Evolutionary conservation across 345 rosid genomes (phyloP).

Genomic region (Salix suchowensis): DNA sequence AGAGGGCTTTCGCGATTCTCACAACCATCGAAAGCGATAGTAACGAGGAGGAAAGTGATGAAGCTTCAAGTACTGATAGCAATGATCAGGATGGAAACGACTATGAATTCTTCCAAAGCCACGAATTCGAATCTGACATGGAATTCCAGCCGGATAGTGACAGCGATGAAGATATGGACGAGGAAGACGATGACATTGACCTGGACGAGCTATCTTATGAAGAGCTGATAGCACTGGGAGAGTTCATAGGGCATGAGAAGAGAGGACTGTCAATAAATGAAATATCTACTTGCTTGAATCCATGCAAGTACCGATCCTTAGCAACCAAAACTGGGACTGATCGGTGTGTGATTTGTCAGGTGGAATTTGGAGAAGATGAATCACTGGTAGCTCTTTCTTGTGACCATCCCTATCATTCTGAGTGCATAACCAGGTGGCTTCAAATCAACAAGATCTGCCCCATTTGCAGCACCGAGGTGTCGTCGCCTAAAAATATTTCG

Average conservation of each 20-base stretch:
- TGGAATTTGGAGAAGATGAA: conserved; percentile 64
- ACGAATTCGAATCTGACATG: conserved; percentile 28
- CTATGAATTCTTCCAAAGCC: conserved; percentile 47
- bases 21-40: conserved; percentile 38
- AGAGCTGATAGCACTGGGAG: conserved; percentile 64
- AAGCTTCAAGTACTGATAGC: conserved; percentile 6
- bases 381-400: conserved; percentile 48
- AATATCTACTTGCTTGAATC: conserved; percentile 35
- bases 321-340: conserved; percentile 36
- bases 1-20: conserved; percentile 15
- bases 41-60: conserved; percentile 13
- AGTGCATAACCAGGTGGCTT: conserved; percentile 68
- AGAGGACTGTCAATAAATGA: conserved; percentile 46
- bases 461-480: conserved; percentile 55
- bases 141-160: conserved; percentile 45
- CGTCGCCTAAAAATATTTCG: conserved; percentile 18
- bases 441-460: conserved; percentile 68
- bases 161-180: conserved; percentile 25
- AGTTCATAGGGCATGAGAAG: conserved; percentile 56
- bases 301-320: conserved; percentile 3
- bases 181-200: conserved; percentile 60
- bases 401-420: conserved; percentile 57
- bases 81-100: conserved; percentile 8
- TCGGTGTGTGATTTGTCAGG: conserved; percentile 72
- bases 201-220: conserved; percentile 67